Base-by-base conservation (phyloP, 2,329 filamentous ascomycete genomes). In the Ceratocystis alfenasii region DNA sequence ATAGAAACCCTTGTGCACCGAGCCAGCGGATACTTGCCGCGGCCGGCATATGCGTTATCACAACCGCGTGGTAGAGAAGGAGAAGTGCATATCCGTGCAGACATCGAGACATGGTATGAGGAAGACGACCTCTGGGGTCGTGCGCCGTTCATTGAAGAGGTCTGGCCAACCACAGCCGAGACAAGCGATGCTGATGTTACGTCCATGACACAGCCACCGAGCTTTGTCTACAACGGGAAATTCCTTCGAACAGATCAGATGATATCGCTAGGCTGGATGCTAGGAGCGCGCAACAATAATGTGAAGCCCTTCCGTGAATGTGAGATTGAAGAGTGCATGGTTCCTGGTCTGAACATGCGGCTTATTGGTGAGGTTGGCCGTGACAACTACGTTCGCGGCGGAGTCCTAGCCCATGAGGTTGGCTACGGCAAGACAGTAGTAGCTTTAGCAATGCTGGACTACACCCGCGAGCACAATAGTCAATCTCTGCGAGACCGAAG, bases 371-470 rank as follows among this genome's bases (percentile, higher is more conserved):
- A 69, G 5, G 76, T 75, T 1, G 67, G 72, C 62, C 69, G 70
- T 2, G 67, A 68, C 4, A 70, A 72, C 28, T 68, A 65, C 6
- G 69, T 71, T 45, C 71, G 70, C 2, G 77, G 78, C 12, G 78
- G 77, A 33, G 72, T 79, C 7, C 70, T 78, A 5, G 77, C 77
- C 1, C 77, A 79, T 55, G 74, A 78, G 33, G 75, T 79, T 15
- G 78, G 78, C 17, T 79, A 75, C 64, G 77, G 78, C 1, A 79
- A 79, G 70, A 79, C 78, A 0, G 72, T 78, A 3, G 70, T 78
- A 30, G 74, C 71, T 5, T 72, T 79, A 12, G 76, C 73, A 1
- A 70, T 78, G 3, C 71, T 78, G 6, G 73, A 74, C 28, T 67
- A 66, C 6, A 73, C 73, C 63, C 53, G 71, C 17, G 73, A 17